Base-by-base conservation (phyloP, 495 filamentous ascomycete species). In the Xylaria cubensis region DNA sequence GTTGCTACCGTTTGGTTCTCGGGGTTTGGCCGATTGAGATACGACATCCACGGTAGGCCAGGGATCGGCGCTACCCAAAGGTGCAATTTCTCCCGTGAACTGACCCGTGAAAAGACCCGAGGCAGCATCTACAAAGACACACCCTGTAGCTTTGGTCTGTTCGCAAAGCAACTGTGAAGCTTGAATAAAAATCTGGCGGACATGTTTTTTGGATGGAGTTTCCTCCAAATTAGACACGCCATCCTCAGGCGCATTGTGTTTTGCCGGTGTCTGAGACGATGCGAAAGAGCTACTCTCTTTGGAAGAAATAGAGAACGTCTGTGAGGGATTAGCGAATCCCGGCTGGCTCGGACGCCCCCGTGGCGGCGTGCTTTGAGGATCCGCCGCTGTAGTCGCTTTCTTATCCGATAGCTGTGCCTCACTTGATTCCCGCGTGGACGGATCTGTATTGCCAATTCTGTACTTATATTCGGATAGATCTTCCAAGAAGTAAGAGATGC, bases 381-480 rank as follows among this genome's bases (percentile, higher is more conserved):
- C n/a, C 9, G 50, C 19, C 50, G 50, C 19, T n/a, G 50, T 36
- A 36, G 34, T 10, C 19, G 50, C 5, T n/a, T 21, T 24, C 21
- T 53, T 21, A 21, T 21, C 19, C 1, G 50, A 53, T 21, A 24
- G n/a, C 9, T 51, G 50, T 53, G 50, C 50, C 19, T n/a, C 19
- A 21, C 21, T 53, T 53, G n/a, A 21, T 21, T 7, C 50, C 50
- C 50, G 50, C 4, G 50, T 10, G 19, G n/a, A 21, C 50, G 19
- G 9, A 8, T 53, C 74, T 67, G 15, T 50, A 19, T 73, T 77
- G 53, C 70, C 72, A 15, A 77, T 21, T 73, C 74, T 70, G 29
- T 71, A 77, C 44, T 77, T 77, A 15, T 73, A 75, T 72, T 75
- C 71, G 24, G 75, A 77, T 26, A 77, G 15, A 64, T 77, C 75